These are phyloP conservation scores for Chytriomyces sp. DNA, from an alignment of 192 early-diverging fungal species.

Conservation along the genomic window DNA sequence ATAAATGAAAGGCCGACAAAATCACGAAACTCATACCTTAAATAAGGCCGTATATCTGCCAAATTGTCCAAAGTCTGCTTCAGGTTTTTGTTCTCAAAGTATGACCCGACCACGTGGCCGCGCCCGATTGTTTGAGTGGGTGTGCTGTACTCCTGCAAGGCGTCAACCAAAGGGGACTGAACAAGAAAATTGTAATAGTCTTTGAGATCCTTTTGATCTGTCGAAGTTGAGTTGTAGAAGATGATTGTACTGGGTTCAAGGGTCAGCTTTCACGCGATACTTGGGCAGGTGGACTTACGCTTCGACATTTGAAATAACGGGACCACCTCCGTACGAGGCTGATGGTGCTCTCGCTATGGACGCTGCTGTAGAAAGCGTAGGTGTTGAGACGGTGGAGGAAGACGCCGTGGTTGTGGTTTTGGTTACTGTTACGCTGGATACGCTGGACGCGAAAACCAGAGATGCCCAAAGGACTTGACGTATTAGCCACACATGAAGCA, in stretches of 20 bases:
- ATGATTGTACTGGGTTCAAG: background rate
- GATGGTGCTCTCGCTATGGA: background rate
- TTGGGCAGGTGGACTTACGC: background rate
- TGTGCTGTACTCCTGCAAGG: background rate
- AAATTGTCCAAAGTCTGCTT: conserved; percentile 5
- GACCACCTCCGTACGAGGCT: conserved; percentile 1
- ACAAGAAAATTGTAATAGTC: conserved; percentile 4
- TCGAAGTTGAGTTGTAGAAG: background rate
- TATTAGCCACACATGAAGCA: too few species aligned
- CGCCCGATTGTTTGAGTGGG: conserved; percentile 7
- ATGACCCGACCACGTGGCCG: background rate
- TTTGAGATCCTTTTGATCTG: background rate
- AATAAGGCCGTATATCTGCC: background rate
- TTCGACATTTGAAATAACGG: conserved; percentile 16
- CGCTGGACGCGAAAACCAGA: too few species aligned
- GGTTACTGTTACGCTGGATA: background rate
- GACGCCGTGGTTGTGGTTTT: background rate
- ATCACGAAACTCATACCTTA: background rate
- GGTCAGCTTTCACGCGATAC: background rate
- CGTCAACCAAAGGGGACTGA: background rate
- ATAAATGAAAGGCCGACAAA: too few species aligned
- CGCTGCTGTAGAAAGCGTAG: too few species aligned
- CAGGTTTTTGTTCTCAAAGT: background rate
- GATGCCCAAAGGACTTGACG: too few species aligned
- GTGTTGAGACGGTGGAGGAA: background rate